These are phyloP conservation scores for Ceratocystis cubensis DNA, from an alignment of 2,329 filamentous ascomycete species.

Conservation along the genomic window DNA sequence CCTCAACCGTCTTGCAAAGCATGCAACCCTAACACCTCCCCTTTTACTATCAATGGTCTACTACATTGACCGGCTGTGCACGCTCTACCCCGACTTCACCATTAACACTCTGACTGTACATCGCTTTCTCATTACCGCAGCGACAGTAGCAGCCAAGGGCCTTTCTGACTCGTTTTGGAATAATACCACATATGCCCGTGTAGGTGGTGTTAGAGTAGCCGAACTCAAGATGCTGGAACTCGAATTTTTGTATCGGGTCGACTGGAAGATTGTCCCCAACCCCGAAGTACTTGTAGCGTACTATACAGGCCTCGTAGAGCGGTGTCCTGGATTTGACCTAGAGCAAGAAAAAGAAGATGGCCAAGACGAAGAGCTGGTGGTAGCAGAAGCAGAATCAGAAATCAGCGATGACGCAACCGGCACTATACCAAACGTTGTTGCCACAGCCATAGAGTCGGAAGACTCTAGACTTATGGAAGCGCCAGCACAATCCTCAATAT, in stretches of 20 bases:
- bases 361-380: slow-evolving; percentile 24
- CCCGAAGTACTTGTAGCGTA: slow-evolving; percentile 90
- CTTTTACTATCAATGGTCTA: slow-evolving; percentile 98
- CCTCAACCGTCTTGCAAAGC: slow-evolving; percentile 78
- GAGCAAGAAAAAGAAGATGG: slow-evolving; percentile 28
- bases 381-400: slow-evolving; percentile 23
- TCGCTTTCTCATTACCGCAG: slow-evolving; percentile 89
- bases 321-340: slow-evolving; percentile 44
- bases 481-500: slow-evolving; percentile 3
- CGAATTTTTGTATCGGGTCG: slow-evolving; percentile 81
- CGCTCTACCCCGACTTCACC: slow-evolving; percentile 84
- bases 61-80: slow-evolving; percentile 91
- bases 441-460: neutral
- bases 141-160: slow-evolving; percentile 90
- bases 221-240: slow-evolving; percentile 86
- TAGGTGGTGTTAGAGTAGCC: slow-evolving; percentile 80
- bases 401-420: slow-evolving; percentile 14
- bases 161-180: slow-evolving; percentile 97
- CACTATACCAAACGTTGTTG: neutral
- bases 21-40: slow-evolving; percentile 84
- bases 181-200: slow-evolving; percentile 87
- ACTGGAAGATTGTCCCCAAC: slow-evolving; percentile 95
- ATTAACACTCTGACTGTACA: slow-evolving; percentile 95
- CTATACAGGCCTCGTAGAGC: slow-evolving; percentile 71
- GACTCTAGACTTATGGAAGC: neutral